Evolutionary conservation across 2,329 filamentous ascomycete genomes (phyloP).

Genomic region (Cordyceps militaris): DNA sequence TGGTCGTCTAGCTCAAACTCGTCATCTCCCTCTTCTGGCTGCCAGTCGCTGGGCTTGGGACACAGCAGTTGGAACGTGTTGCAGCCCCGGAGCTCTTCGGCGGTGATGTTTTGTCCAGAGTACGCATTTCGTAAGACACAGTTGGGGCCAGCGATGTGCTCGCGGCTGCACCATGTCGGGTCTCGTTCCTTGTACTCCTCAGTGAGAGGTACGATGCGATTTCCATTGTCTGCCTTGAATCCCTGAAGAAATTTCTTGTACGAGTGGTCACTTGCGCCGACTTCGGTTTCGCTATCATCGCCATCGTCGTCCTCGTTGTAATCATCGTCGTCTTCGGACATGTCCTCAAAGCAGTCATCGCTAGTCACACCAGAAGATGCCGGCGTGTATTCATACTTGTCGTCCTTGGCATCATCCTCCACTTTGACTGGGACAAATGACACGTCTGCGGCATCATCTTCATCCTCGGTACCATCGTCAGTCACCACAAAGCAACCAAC

Average conservation of each 20-base stretch:
- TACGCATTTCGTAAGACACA: constrained; percentile 17
- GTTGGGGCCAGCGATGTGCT: constrained; percentile 20
- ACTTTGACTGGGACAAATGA: neutral
- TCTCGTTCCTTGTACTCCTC: constrained; percentile 10
- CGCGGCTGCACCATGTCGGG: constrained; percentile 11
- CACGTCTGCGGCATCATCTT: neutral
- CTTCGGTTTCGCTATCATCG: neutral
- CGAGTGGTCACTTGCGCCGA: neutral
- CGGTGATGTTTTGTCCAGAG: constrained; percentile 19
- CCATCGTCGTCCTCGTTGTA: neutral
- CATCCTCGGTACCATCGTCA: neutral
- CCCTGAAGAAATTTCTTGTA: neutral
- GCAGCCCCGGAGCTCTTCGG: constrained; percentile 22
- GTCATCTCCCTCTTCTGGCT: neutral
- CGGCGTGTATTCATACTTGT: neutral
- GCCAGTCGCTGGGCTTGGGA: constrained; percentile 17
- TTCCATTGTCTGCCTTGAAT: neutral
- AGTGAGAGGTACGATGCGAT: constrained; percentile 8
- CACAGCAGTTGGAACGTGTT: constrained; percentile 22
- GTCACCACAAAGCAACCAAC: constrained; percentile 14
- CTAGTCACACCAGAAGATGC: neutral
- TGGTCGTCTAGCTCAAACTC: constrained; percentile 16
- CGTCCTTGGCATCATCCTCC: neutral
- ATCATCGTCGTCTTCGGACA: neutral
- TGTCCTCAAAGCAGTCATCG: neutral